Evolutionary conservation across 176 grass and related monocot species (phyloP).

Genomic region (Triticum dicoccoides): DNA sequence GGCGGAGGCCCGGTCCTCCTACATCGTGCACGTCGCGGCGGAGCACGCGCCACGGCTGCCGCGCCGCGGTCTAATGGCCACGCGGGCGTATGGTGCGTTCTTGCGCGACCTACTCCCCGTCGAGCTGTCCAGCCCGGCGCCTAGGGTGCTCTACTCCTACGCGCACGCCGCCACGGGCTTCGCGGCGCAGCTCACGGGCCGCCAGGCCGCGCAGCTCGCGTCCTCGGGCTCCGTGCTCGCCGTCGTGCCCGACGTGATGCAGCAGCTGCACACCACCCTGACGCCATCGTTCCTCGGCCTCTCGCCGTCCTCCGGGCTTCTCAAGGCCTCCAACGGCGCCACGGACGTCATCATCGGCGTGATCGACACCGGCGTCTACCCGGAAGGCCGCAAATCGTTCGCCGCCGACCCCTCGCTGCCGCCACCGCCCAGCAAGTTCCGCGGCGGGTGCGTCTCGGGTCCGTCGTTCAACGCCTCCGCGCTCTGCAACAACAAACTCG

Average conservation of each 20-base stretch:
- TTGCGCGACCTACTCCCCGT: background rate
- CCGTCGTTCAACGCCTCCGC: slow-evolving; percentile 16
- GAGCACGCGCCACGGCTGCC: background rate
- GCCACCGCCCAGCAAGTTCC: background rate
- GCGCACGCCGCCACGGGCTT: slow-evolving; percentile 26
- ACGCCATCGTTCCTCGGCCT: slow-evolving; percentile 53
- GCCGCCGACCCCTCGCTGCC: background rate
- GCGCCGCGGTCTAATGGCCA: background rate
- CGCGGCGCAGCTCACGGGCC: slow-evolving; percentile 32
- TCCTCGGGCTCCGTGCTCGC: slow-evolving; percentile 26
- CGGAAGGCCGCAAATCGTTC: slow-evolving; percentile 13
- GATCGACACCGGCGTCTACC: slow-evolving; percentile 22
- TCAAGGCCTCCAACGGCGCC: slow-evolving; percentile 15
- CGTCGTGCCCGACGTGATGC: slow-evolving; percentile 31
- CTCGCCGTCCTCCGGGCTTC: slow-evolving; percentile 31
- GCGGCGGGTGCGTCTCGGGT: slow-evolving; percentile 11
- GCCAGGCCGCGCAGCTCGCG: slow-evolving; percentile 40
- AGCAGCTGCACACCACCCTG: slow-evolving; percentile 38
- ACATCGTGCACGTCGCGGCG: background rate
- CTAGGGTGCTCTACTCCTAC: slow-evolving; percentile 27
- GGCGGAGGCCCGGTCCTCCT: background rate
- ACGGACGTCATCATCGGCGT: slow-evolving; percentile 16
- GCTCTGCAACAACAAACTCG: slow-evolving; percentile 48
- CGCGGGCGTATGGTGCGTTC: background rate
- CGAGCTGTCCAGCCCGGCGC: background rate